Evolutionary conservation across 495 filamentous ascomycete species (phyloP).

Genomic region (Mytilinidion resinicola): DNA sequence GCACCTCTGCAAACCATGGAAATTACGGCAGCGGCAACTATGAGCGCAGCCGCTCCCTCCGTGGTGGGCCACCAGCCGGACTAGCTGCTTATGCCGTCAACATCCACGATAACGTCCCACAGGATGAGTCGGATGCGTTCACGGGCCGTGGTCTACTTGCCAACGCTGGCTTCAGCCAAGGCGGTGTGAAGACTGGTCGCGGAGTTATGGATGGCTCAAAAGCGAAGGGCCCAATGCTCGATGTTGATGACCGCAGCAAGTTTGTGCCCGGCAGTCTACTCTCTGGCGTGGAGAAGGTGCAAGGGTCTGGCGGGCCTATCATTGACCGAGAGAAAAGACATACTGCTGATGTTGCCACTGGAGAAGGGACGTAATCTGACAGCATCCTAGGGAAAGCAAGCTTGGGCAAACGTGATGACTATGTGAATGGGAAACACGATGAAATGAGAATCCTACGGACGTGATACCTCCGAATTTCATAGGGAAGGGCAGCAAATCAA

Average conservation of each 20-base stretch:
- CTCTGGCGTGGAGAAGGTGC: conserved; percentile 31
- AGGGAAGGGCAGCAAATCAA: too few relatives aligned
- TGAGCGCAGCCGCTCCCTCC: conserved; percentile 17
- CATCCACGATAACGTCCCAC: conserved; percentile 14
- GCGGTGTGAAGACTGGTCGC: conserved; percentile 38
- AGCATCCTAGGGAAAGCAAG: too few relatives aligned
- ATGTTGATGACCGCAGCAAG: conserved; percentile 44
- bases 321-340: conserved; percentile 33
- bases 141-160: conserved; percentile 32
- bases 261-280: conserved; percentile 55
- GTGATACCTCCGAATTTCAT: too few relatives aligned
- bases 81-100: conserved; percentile 22
- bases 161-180: conserved; percentile 24
- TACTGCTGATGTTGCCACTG: conserved; percentile 26
- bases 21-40: conserved; percentile 16
- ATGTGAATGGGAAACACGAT: too few relatives aligned
- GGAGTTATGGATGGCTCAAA: conserved; percentile 50
- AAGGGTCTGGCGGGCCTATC: conserved; percentile 19
- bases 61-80: conserved; percentile 6
- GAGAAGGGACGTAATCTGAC: conserved; percentile 13
- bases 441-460: too few relatives aligned
- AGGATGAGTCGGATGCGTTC: conserved; percentile 29
- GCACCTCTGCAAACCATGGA: conserved; percentile 20
- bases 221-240: conserved; percentile 51
- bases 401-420: too few relatives aligned